These are phyloP conservation scores for Komagataella kurtzmanii DNA, from an alignment of 805 yeast species.

Conservation along the genomic window DNA sequence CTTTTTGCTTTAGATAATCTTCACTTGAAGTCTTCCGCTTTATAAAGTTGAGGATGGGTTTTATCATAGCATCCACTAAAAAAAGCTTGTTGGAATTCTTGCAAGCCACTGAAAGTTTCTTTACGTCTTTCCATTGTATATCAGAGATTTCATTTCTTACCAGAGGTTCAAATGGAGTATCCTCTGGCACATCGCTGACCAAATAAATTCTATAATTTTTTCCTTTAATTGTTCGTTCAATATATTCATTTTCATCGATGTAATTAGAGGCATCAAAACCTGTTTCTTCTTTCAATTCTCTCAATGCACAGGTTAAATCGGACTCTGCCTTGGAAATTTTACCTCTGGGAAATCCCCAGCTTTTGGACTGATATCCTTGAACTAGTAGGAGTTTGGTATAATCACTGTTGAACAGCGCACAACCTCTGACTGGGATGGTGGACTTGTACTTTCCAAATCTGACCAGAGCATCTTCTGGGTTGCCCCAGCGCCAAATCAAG, in stretches of 20 bases:
- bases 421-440: conserved; percentile 92
- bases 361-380: conserved; percentile 63
- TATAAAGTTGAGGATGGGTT: conserved; percentile 42
- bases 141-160: conserved; percentile 82
- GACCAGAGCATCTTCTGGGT: conserved; percentile 65
- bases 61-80: conserved; percentile 32
- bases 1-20: conserved; percentile 44
- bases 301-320: conserved; percentile 77
- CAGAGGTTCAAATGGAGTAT: conserved; percentile 59
- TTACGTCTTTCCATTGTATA: conserved; percentile 68
- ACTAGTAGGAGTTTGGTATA: conserved; percentile 66
- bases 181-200: conserved; percentile 67
- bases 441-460: conserved; percentile 78
- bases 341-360: conserved; percentile 97
- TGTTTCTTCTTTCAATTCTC: conserved; percentile 90
- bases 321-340: conserved; percentile 88
- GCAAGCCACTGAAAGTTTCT: conserved; percentile 21
- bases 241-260: conserved; percentile 55
- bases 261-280: conserved; percentile 72
- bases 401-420: conserved; percentile 66
- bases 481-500: conserved; percentile 72
- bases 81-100: conserved; percentile 21
- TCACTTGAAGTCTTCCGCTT: conserved; percentile 34
- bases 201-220: conserved; percentile 79
- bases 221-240: conserved; percentile 72